Evolutionary conservation across 768 basidiomycete species (phyloP).

Genomic region (Phanerodontia chrysosporium): DNA sequence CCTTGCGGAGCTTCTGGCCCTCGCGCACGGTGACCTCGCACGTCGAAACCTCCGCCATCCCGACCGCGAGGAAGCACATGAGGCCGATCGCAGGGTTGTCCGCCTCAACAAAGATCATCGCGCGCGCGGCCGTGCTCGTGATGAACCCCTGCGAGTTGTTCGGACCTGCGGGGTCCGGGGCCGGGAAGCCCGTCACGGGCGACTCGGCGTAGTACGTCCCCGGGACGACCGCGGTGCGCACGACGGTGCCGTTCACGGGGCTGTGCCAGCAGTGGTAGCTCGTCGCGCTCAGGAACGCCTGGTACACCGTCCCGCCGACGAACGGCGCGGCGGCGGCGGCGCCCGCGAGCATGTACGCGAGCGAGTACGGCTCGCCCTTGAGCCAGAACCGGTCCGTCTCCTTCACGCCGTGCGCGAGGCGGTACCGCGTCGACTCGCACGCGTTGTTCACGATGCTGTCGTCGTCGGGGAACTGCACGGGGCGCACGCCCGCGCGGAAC

Average conservation of each 20-base stretch:
- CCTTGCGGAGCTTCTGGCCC: constrained; percentile 43
- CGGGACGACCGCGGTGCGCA: constrained; percentile 39
- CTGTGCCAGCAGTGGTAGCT: constrained; percentile 64
- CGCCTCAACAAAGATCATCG: constrained; percentile 51
- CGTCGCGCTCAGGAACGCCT: constrained; percentile 52
- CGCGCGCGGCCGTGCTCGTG: constrained; percentile 44
- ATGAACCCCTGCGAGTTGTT: constrained; percentile 37
- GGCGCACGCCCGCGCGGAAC: constrained; percentile 38
- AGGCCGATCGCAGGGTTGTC: constrained; percentile 50
- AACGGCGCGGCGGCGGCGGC: constrained; percentile 38
- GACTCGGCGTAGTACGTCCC: constrained; percentile 47
- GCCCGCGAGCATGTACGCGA: constrained; percentile 46
- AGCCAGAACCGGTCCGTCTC: constrained; percentile 51
- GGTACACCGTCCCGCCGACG: constrained; percentile 48
- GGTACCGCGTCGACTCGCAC: constrained; percentile 52
- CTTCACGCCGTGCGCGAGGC: constrained; percentile 36
- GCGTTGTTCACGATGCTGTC: constrained; percentile 37
- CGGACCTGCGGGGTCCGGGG: constrained; percentile 17
- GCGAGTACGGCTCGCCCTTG: constrained; percentile 59
- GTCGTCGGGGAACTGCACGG: constrained; percentile 27
- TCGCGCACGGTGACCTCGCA: constrained; percentile 44
- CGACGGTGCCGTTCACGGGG: constrained; percentile 46
- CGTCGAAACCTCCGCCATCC: constrained; percentile 61
- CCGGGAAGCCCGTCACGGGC: constrained; percentile 19
- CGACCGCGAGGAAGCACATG: constrained; percentile 54